These are phyloP conservation scores for Boechera stricta DNA, from an alignment of 345 rosid species.

Conservation along the genomic window DNA sequence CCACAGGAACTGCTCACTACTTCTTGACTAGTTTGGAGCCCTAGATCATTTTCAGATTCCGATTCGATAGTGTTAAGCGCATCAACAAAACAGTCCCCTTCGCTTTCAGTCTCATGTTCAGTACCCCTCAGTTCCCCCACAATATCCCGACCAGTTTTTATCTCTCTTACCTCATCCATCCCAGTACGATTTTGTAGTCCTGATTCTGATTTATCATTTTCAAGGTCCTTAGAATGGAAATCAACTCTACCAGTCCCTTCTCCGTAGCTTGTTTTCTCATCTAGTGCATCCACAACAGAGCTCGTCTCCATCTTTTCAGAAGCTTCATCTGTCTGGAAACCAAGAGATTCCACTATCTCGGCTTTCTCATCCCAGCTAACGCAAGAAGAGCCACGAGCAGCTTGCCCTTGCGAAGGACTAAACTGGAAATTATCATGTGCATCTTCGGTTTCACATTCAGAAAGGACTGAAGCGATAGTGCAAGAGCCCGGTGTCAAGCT, in stretches of 20 bases:
- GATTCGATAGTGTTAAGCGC: slow-evolving; percentile 85
- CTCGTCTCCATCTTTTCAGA: slow-evolving; percentile 33
- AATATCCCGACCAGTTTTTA: slow-evolving; percentile 43
- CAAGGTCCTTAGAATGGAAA: slow-evolving; percentile 37
- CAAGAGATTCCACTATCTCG: slow-evolving; percentile 61
- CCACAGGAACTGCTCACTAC: slow-evolving; percentile 17
- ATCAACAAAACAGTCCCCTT: slow-evolving; percentile 76
- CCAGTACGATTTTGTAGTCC: slow-evolving; percentile 50
- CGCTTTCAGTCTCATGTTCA: slow-evolving; percentile 74
- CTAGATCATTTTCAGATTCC: slow-evolving; percentile 58
- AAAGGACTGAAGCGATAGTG: slow-evolving; percentile 52
- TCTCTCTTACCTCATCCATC: slow-evolving; percentile 67
- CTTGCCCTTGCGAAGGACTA: slow-evolving; percentile 51
- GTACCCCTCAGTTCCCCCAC: slow-evolving; percentile 67
- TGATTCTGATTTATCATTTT: slow-evolving; percentile 44
- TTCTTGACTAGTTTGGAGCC: slow-evolving; percentile 33
- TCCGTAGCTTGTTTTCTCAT: slow-evolving; percentile 32
- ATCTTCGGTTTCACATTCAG: slow-evolving; percentile 48
- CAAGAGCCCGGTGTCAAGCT: slow-evolving; percentile 49
- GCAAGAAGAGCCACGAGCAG: slow-evolving; percentile 54
- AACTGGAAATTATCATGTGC: slow-evolving; percentile 43
- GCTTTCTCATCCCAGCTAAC: slow-evolving; percentile 86
- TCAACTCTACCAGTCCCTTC: slow-evolving; percentile 44
- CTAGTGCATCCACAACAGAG: slow-evolving; percentile 25
- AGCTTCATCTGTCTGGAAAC: slow-evolving; percentile 47